Conservation (phyloP, 345 rosid genomes). For the Brassica carinata region DNA sequence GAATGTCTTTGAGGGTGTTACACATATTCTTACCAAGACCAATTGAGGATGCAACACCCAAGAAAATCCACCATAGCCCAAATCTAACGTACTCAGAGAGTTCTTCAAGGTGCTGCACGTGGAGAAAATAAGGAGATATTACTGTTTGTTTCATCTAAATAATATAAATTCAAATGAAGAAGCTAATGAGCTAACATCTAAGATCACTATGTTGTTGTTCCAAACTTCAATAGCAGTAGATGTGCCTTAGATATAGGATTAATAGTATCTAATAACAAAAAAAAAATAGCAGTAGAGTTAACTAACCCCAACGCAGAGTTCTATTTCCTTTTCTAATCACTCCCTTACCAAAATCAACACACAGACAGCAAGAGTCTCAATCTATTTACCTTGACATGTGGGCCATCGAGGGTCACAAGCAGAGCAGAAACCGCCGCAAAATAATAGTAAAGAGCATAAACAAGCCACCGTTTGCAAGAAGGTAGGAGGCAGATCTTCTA, state of each 20-base stretch:
- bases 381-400: slow-evolving; percentile 66
- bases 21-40: slow-evolving; percentile 76
- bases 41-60: slow-evolving; percentile 95
- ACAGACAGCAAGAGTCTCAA: slow-evolving; percentile 14
- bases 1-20: background rate
- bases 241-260: too few relatives aligned
- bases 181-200: slow-evolving; percentile 15
- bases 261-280: too few relatives aligned
- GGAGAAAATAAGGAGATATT: background rate
- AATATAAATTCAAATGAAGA: background rate
- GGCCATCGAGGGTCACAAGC: slow-evolving; percentile 61
- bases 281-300: too few relatives aligned
- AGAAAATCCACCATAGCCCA: slow-evolving; percentile 90
- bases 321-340: too few relatives aligned
- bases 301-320: background rate
- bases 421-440: slow-evolving; percentile 48
- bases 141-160: slow-evolving; percentile 2
- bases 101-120: slow-evolving; percentile 73
- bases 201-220: too few relatives aligned
- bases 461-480: slow-evolving; percentile 63
- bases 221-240: too few relatives aligned
- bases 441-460: slow-evolving; percentile 52
- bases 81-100: slow-evolving; percentile 59
- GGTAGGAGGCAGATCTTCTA: slow-evolving; percentile 50
- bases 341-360: background rate